These are phyloP conservation scores for Pseudocercospora fuligena DNA, from an alignment of 2,329 filamentous ascomycete genomes.

Conservation along the genomic window DNA sequence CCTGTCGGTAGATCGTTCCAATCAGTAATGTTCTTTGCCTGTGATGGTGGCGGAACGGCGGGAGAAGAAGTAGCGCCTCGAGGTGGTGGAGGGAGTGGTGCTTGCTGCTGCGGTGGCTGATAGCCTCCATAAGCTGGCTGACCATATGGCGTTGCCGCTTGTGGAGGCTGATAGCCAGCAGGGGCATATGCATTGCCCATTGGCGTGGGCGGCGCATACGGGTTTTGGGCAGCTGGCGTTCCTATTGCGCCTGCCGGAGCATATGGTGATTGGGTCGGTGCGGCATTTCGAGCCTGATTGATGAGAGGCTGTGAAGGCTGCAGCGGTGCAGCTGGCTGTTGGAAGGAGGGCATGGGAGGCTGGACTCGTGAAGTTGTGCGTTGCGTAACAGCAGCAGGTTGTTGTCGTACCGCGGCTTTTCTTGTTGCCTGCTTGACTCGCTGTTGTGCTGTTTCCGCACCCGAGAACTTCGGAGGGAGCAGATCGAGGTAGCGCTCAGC, in stretches of 20 bases:
- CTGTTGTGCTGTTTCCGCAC: slow-evolving; percentile 83
- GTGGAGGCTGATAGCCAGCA: slow-evolving; percentile 51
- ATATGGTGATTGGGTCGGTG: slow-evolving; percentile 42
- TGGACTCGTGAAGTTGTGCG: slow-evolving; percentile 33
- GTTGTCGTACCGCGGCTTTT: slow-evolving; percentile 40
- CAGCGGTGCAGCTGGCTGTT: slow-evolving; percentile 47
- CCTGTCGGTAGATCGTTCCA: slow-evolving; percentile 96
- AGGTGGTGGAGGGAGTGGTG: slow-evolving; percentile 62
- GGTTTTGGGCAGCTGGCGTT: slow-evolving; percentile 45
- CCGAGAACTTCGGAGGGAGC: slow-evolving; percentile 79
- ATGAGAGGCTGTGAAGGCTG: slow-evolving; percentile 38
- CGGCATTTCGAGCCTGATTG: slow-evolving; percentile 39
- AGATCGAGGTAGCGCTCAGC: slow-evolving; percentile 92
- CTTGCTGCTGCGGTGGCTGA: slow-evolving; percentile 51
- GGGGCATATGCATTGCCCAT: slow-evolving; percentile 40
- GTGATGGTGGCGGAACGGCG: slow-evolving; percentile 68
- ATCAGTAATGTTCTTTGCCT: slow-evolving; percentile 72
- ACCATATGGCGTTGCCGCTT: slow-evolving; percentile 44
- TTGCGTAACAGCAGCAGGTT: slow-evolving; percentile 42
- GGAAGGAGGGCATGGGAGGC: slow-evolving; percentile 29
- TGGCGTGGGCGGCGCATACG: slow-evolving; percentile 54
- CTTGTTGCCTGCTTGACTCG: slow-evolving; percentile 84
- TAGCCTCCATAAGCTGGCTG: slow-evolving; percentile 49
- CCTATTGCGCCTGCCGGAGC: slow-evolving; percentile 40
- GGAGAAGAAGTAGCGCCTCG: slow-evolving; percentile 71